phyloP scores from a whole-genome alignment of 2,329 filamentous ascomycete genomes.

The Didymella arachidicola region DNA sequence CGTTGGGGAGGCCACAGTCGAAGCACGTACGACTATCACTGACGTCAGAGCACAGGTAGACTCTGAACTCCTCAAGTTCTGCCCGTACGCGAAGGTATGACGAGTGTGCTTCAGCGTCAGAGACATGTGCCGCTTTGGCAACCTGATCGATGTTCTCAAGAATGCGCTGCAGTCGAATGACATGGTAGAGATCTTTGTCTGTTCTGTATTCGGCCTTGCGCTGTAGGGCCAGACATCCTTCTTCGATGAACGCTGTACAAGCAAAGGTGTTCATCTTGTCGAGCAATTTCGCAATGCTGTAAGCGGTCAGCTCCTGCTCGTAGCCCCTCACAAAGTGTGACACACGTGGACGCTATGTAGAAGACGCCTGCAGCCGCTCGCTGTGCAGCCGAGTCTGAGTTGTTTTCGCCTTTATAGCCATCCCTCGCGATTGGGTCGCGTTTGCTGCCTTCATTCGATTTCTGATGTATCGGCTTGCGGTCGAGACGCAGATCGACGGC shows the following conservation, averaged over 20 bases:
- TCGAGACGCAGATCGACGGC: conserved; percentile 44
- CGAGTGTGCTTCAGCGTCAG: conserved; percentile 38
- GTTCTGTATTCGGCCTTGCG: conserved; percentile 43
- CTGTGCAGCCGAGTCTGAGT: conserved; percentile 52
- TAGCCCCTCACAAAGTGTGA: neutral
- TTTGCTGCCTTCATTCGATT: conserved; percentile 31
- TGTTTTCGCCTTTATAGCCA: conserved; percentile 12
- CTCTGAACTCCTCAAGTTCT: conserved; percentile 46
- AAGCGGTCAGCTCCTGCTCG: conserved; percentile 20
- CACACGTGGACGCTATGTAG: conserved; percentile 54
- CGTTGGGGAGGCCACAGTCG: neutral
- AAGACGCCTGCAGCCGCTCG: conserved; percentile 56
- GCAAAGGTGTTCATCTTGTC: conserved; percentile 52
- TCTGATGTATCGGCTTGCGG: conserved; percentile 32
- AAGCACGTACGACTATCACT: conserved; percentile 41
- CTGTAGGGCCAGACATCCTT: conserved; percentile 47
- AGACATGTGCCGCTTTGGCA: conserved; percentile 23
- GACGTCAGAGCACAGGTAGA: conserved; percentile 37
- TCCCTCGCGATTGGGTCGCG: conserved; percentile 32
- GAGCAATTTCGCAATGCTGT: conserved; percentile 48
- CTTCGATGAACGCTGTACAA: conserved; percentile 48
- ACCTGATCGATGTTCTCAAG: conserved; percentile 50
- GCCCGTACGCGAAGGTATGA: conserved; percentile 42
- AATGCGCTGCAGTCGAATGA: conserved; percentile 51
- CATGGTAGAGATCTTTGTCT: conserved; percentile 49